Percentiles rank a stretch among this genome's conserved stretches.
These are phyloP conservation scores for Mycena latifolia DNA, from an alignment of 768 basidiomycete species.

Conservation along the genomic window DNA sequence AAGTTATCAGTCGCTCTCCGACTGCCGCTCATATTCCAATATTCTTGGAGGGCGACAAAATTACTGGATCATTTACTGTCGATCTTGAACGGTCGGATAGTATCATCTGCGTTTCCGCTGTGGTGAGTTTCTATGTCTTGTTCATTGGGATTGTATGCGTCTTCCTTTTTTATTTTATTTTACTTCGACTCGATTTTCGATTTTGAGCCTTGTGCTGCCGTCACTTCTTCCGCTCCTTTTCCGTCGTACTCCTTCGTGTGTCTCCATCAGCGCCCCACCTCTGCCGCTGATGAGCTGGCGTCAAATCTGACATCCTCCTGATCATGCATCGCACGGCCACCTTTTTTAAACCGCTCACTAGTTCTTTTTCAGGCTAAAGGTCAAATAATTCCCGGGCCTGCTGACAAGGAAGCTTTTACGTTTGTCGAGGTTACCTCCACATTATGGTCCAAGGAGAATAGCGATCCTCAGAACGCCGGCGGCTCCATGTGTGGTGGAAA, in stretches of 20 bases:
- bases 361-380: conserved; percentile 36
- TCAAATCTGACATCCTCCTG: conserved; percentile 4
- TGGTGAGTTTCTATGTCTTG: conserved; percentile 43
- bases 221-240: too few relatives aligned
- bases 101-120: conserved; percentile 52
- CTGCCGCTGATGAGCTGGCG: neutral
- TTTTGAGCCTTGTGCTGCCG: neutral
- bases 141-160: neutral
- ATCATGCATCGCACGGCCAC: conserved; percentile 14
- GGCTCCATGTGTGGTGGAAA: conserved; percentile 12
- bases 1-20: conserved; percentile 52
- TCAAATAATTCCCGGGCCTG: conserved; percentile 35
- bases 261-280: too few relatives aligned
- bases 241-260: too few relatives aligned
- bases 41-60: conserved; percentile 38
- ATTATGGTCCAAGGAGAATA: conserved; percentile 37
- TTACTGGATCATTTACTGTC: conserved; percentile 33
- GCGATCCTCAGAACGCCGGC: conserved; percentile 31
- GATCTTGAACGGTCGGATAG: conserved; percentile 44
- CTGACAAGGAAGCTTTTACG: conserved; percentile 34
- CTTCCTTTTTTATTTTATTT: neutral
- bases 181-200: neutral
- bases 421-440: conserved; percentile 37
- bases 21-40: conserved; percentile 40
- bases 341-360: conserved; percentile 19